A percentile compares a stretch with the other conserved stretches of the same genome.
Conservation (phyloP, 306 rosid genomes). For the Medicago truncatula region DNA sequence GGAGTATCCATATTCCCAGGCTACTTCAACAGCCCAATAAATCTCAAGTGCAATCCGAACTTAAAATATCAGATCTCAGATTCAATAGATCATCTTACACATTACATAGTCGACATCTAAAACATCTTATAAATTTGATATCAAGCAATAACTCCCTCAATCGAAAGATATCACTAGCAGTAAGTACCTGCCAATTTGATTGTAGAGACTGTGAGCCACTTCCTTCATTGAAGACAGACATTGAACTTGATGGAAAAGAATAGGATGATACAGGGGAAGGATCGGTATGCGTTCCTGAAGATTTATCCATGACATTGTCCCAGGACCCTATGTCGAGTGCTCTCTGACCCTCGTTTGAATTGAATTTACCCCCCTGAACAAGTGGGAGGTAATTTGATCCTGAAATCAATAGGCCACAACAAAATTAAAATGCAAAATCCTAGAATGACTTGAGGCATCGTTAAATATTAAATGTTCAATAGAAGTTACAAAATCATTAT, state of each 20-base stretch:
- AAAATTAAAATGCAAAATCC: slow-evolving; percentile 39
- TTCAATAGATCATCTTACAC: slow-evolving; percentile 9
- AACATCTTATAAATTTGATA: slow-evolving; percentile 4
- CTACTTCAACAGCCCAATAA: slow-evolving; percentile 32
- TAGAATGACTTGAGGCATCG: slow-evolving; percentile 15
- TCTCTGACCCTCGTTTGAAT: slow-evolving; percentile 52
- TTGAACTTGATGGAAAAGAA: slow-evolving; percentile 47
- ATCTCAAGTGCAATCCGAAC: slow-evolving; percentile 14
- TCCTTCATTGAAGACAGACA: slow-evolving; percentile 40
- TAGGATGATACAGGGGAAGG: slow-evolving; percentile 52
- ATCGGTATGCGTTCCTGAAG: slow-evolving; percentile 48
- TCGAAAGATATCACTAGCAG: slow-evolving; percentile 26
- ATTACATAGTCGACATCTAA: background rate
- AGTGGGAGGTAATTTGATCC: slow-evolving; percentile 48
- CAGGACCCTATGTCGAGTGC: slow-evolving; percentile 55
- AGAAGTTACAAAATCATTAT: slow-evolving; percentile 18
- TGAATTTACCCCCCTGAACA: slow-evolving; percentile 52
- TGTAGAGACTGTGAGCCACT: slow-evolving; percentile 49
- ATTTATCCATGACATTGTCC: slow-evolving; percentile 67
- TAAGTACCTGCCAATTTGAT: slow-evolving; percentile 75
- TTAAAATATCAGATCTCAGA: slow-evolving; percentile 4
- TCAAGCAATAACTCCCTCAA: slow-evolving; percentile 24
- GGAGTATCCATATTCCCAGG: background rate
- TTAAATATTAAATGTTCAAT: slow-evolving; percentile 15
- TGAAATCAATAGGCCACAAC: slow-evolving; percentile 54